Evolutionary conservation across 2,329 filamentous ascomycete genomes (phyloP), one percentile per base, ranked within the genome.

Genomic region (Parastagonospora avenae): DNA sequence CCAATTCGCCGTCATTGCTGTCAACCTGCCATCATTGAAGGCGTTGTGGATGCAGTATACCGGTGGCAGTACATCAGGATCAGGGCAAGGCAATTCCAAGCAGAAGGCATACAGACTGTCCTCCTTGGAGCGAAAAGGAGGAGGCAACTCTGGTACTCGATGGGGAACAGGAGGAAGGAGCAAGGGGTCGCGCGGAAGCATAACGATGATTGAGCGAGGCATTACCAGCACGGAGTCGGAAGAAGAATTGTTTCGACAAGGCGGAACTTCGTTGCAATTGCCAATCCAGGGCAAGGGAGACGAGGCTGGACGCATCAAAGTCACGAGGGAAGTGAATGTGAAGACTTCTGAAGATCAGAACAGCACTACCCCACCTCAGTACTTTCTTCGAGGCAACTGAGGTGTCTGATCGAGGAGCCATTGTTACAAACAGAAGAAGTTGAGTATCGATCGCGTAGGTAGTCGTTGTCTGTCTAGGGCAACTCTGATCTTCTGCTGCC

Each of bases 11-110:
- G 63, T 73, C 31, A 46, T 72, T 28, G 65, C 71, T 4, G 63
- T 68, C 45, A 73, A 72, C 53, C 57, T 71, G 33, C 70, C 69
- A 0, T 55, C 59, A 2, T 43, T 71, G n/a, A 67, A 71, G 42
- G 66, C 66, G 4, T 63, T 74, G 24, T 73, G 64, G 54, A 64
- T 55, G 19, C 46, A 38, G 24, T 27, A 60, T 1, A 52, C 47
- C 2, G 52, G 55, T 2, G 51, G 42, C 7, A 49, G 45, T 35
- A 54, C 48, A 3, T 14, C 27, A 8, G 48, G 46, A 7, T 48
- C 42, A 10, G 39, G 38, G 2, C 27, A 19, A 11, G 53, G 39
- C 3, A 36, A 44, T 14, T 52, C 50, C 3, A 27, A 37, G 11
- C 11, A 48, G 10, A 49, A 48, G 29, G 46, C 39, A 2, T 58